Conservation (phyloP, 2,329 filamentous ascomycete genomes). For the Pseudogymnoascus pannorum region DNA sequence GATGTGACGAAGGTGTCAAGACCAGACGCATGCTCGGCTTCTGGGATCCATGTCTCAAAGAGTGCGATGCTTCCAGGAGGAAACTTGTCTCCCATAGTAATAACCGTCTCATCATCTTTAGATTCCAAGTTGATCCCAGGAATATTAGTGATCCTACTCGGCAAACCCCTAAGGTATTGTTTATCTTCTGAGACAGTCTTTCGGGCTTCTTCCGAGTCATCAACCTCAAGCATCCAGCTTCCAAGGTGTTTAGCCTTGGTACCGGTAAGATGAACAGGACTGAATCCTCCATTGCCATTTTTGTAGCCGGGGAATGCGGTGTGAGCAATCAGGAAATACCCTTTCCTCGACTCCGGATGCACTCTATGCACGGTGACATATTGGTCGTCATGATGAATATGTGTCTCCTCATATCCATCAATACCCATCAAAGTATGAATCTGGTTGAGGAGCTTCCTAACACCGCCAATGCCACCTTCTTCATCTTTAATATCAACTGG, state of each 20-base stretch:
- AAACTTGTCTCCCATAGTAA: slow-evolving; percentile 75
- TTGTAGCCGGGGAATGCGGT: slow-evolving; percentile 91
- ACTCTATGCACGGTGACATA: slow-evolving; percentile 95
- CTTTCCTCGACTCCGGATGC: slow-evolving; percentile 84
- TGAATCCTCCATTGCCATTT: slow-evolving; percentile 73
- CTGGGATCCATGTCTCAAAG: slow-evolving; percentile 93
- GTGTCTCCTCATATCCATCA: slow-evolving; percentile 88
- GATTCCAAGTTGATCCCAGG: slow-evolving; percentile 66
- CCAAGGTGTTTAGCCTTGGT: slow-evolving; percentile 82
- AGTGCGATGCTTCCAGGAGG: slow-evolving; percentile 90
- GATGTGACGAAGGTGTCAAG: slow-evolving; percentile 82
- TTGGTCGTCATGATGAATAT: slow-evolving; percentile 92
- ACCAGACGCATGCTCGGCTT: slow-evolving; percentile 73
- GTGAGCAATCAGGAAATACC: slow-evolving; percentile 91
- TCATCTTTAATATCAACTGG: slow-evolving; percentile 59
- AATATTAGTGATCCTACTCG: slow-evolving; percentile 69
- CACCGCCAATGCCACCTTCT: slow-evolving; percentile 77
- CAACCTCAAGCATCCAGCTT: slow-evolving; percentile 87
- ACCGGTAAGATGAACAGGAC: slow-evolving; percentile 70
- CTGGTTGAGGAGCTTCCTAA: slow-evolving; percentile 90
- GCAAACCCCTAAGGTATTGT: slow-evolving; percentile 69
- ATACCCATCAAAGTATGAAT: slow-evolving; percentile 95
- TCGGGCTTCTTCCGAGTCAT: slow-evolving; percentile 64
- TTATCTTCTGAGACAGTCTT: slow-evolving; percentile 60
- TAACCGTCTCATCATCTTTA: slow-evolving; percentile 66